Evolutionary conservation across 2,329 filamentous ascomycete species (phyloP).

Genomic region (Cercospora brassicicola): DNA sequence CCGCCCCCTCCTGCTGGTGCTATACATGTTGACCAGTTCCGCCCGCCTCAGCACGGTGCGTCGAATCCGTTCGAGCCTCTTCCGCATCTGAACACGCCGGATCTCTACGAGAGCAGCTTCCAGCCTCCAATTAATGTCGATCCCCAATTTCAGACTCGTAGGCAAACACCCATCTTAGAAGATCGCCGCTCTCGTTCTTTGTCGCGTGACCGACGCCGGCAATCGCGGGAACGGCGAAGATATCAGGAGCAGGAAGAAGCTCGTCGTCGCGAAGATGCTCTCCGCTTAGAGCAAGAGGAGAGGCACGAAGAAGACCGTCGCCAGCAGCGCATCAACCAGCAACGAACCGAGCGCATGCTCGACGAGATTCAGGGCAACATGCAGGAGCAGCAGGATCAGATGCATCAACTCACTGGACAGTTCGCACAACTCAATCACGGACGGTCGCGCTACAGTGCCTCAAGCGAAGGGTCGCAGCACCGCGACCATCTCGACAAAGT

Average conservation of each 20-base stretch:
- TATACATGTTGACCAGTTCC: not conserved
- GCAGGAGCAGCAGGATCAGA: conserved; percentile 5
- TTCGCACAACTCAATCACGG: conserved; percentile 2
- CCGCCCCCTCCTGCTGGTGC: not conserved
- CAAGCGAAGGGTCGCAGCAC: conserved; percentile 5
- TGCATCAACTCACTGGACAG: conserved; percentile 7
- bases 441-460: conserved; percentile 6
- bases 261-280: conserved; percentile 7
- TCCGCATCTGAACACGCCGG: conserved; percentile 6
- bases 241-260: conserved; percentile 6
- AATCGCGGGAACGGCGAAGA: not conserved
- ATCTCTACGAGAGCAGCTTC: conserved; percentile 10
- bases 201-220: conserved; percentile 2
- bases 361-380: conserved; percentile 8
- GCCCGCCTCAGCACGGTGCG: conserved; percentile 1
- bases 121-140: not conserved
- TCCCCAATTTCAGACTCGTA: conserved; percentile 1
- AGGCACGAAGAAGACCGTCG: conserved; percentile 5
- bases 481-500: conserved; percentile 10
- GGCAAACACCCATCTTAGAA: conserved; percentile 3
- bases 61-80: conserved; percentile 13
- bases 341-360: conserved; percentile 6
- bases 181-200: conserved; percentile 3
- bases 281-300: conserved; percentile 1
- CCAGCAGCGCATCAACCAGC: conserved; percentile 5